These are phyloP conservation scores for Ophiosphaerella herpotricha DNA, from an alignment of 2,329 filamentous ascomycete species.

Conservation along the genomic window DNA sequence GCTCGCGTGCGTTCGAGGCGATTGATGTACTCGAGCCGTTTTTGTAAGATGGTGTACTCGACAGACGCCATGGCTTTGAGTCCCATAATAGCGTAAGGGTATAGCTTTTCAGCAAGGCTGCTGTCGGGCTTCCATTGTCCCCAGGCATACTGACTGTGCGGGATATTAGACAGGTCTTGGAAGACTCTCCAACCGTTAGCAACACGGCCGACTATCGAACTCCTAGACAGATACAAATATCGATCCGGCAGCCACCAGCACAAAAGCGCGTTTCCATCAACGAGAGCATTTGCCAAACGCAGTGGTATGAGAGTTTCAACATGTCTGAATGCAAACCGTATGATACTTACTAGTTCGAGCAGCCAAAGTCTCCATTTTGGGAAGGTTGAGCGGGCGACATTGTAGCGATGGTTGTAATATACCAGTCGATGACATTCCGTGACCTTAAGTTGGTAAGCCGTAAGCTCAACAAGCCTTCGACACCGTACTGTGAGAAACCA, in stretches of 20 bases:
- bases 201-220: conserved; percentile 11
- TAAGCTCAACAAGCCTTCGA: conserved; percentile 33
- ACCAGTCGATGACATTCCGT: conserved; percentile 29
- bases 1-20: conserved; percentile 20
- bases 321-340: conserved; percentile 22
- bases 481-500: conserved; percentile 31
- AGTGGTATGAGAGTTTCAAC: conserved; percentile 33
- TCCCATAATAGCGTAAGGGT: conserved; percentile 20
- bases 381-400: conserved; percentile 34
- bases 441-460: conserved; percentile 23
- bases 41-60: conserved; percentile 25
- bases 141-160: conserved; percentile 21
- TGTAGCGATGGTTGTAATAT: conserved; percentile 32
- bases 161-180: conserved; percentile 29
- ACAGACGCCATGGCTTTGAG: conserved; percentile 18
- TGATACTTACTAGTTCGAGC: conserved; percentile 4
- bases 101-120: conserved; percentile 15
- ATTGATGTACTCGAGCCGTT: conserved; percentile 27
- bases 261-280: conserved; percentile 18
- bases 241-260: too few relatives aligned
- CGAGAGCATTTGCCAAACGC: conserved; percentile 35
- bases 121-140: conserved; percentile 7
- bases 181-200: conserved; percentile 38
- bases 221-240: too few relatives aligned
- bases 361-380: conserved; percentile 24